Evolutionary conservation across 2,329 filamentous ascomycete genomes (phyloP).

Genomic region (Colletotrichum paranaense): DNA sequence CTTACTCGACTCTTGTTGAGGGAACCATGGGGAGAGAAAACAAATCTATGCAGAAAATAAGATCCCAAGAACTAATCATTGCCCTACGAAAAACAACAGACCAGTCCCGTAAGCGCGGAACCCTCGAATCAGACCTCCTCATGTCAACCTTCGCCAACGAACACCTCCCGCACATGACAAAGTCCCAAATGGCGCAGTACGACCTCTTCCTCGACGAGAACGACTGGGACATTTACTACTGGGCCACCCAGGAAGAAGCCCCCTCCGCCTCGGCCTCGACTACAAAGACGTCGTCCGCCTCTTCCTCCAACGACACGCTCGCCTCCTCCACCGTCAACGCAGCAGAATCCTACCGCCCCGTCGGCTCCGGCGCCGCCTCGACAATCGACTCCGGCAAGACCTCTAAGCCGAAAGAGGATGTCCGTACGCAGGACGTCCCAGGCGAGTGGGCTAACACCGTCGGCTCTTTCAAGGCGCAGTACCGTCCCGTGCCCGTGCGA

Average conservation of each 20-base stretch:
- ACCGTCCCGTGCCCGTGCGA: conserved; percentile 85
- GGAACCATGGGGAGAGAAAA: too few species aligned
- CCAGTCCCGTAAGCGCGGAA: conserved; percentile 96
- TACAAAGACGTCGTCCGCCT: not conserved
- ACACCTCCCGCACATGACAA: conserved; percentile 80
- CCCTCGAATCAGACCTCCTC: conserved; percentile 93
- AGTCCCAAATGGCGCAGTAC: conserved; percentile 82
- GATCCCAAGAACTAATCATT: conserved; percentile 6
- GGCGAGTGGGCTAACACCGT: conserved; percentile 97
- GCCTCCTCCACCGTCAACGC: conserved; percentile 39
- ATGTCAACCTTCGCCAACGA: conserved; percentile 93
- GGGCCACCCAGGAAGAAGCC: conserved; percentile 86
- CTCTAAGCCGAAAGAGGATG: conserved; percentile 38
- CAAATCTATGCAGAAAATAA: not conserved
- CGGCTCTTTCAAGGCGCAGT: conserved; percentile 93
- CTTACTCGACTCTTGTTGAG: not conserved
- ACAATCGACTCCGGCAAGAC: conserved; percentile 38
- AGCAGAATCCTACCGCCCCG: conserved; percentile 19
- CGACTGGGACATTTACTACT: conserved; percentile 99
- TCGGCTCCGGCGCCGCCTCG: conserved; percentile 22
- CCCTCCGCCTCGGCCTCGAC: conserved; percentile 58
- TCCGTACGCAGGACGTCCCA: conserved; percentile 51
- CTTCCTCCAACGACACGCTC: not conserved
- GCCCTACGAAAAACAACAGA: conserved; percentile 63
- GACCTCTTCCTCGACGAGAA: conserved; percentile 97